phyloP scores from a whole-genome alignment of 371 early-diverging fungal genomes.

The Actinomortierella wolfii region DNA sequence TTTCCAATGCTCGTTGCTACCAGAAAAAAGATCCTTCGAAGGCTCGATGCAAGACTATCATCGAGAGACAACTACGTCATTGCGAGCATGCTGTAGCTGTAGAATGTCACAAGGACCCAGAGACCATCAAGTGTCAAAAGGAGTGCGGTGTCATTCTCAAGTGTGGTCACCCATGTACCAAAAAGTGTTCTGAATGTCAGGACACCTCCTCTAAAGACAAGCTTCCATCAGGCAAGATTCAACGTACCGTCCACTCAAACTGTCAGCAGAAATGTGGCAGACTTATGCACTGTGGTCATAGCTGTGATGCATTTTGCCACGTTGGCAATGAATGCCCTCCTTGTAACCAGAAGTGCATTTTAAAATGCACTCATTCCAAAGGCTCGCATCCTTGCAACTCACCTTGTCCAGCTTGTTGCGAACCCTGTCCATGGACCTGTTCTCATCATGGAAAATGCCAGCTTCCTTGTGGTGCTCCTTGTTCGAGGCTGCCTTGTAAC shows the following conservation, averaged over 20 bases:
- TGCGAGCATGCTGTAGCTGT: constrained; percentile 6
- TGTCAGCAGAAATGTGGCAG: constrained; percentile 10
- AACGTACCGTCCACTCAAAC: not conserved
- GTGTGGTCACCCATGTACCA: constrained; percentile 40
- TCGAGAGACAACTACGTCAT: not conserved
- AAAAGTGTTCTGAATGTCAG: constrained; percentile 20
- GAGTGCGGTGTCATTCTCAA: constrained; percentile 9
- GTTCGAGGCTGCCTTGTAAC: constrained; percentile 51
- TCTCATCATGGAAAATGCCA: constrained; percentile 42
- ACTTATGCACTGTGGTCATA: constrained; percentile 31
- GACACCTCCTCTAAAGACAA: not conserved
- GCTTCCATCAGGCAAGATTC: not conserved
- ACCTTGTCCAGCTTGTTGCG: constrained; percentile 45
- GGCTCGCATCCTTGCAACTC: constrained; percentile 41
- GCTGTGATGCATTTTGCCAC: constrained; percentile 34
- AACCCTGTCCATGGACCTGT: constrained; percentile 48
- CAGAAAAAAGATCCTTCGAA: constrained; percentile 2
- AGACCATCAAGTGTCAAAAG: not conserved
- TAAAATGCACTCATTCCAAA: constrained; percentile 41
- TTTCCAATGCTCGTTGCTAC: constrained; percentile 11
- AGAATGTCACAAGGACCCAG: not conserved
- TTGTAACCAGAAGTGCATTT: constrained; percentile 32
- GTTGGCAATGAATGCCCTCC: constrained; percentile 34
- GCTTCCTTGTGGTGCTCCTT: constrained; percentile 52
- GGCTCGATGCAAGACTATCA: constrained; percentile 4